Percentiles rank a stretch among this genome's conserved stretches.
These are phyloP conservation scores for Coriolopsis trogii DNA, from an alignment of 1,284 basidiomycete species.

Conservation along the genomic window DNA sequence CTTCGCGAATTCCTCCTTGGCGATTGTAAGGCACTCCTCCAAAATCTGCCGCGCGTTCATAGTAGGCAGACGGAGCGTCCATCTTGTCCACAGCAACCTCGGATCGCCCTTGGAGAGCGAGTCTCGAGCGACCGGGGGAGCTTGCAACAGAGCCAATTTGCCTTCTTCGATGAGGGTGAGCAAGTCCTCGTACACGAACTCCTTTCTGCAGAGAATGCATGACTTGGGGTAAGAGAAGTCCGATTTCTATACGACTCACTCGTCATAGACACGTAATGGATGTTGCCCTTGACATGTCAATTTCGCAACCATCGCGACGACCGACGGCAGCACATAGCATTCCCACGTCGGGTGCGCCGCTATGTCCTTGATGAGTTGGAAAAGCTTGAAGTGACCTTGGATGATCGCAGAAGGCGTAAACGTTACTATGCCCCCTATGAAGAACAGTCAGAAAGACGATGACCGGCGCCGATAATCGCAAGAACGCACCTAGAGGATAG, in stretches of 20 bases:
- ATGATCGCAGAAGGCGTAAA: constrained; percentile 63
- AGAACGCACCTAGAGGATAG: constrained; percentile 59
- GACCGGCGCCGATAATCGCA: not conserved
- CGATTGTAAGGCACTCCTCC: constrained; percentile 43
- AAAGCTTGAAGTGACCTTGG: constrained; percentile 48
- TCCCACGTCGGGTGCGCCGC: constrained; percentile 66
- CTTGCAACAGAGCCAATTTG: constrained; percentile 48
- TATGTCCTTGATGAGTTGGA: constrained; percentile 49
- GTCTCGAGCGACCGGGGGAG: constrained; percentile 38
- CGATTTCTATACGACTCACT: constrained; percentile 16
- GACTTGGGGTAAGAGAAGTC: not conserved
- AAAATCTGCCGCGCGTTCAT: constrained; percentile 41
- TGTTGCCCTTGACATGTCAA: constrained; percentile 25
- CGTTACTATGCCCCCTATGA: constrained; percentile 65
- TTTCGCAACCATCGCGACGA: constrained; percentile 50
- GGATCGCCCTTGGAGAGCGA: constrained; percentile 15
- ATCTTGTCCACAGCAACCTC: constrained; percentile 31
- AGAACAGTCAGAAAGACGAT: not conserved
- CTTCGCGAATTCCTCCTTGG: constrained; percentile 39
- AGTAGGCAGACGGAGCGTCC: constrained; percentile 26
- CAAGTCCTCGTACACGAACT: constrained; percentile 44
- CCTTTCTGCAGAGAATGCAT: constrained; percentile 29
- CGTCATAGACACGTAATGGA: constrained; percentile 27
- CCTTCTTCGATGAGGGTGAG: constrained; percentile 54
- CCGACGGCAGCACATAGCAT: constrained; percentile 62